Percentiles rank a stretch among this genome's conserved stretches.
These are phyloP conservation scores for Rhipidocladum racemiflorum DNA, from an alignment of 176 grass and related monocot species.

Conservation along the genomic window DNA sequence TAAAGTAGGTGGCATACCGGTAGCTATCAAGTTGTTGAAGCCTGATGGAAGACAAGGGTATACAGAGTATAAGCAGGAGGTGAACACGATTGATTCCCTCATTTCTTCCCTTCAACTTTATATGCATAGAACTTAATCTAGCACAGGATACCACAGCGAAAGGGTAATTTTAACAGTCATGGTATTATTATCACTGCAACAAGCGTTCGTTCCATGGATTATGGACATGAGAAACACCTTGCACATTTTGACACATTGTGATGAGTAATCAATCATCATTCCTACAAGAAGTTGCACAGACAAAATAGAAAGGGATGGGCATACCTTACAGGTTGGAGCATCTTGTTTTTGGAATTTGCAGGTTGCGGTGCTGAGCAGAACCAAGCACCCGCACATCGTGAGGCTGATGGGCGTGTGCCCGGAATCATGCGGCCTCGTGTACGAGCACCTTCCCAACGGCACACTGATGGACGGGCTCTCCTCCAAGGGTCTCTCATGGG, in stretches of 20 bases:
- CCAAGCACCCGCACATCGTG: conserved; percentile 54
- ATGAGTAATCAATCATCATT: too few species aligned
- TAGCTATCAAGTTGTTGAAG: conserved; percentile 50
- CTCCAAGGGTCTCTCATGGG: conserved; percentile 30
- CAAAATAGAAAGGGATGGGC: neutral
- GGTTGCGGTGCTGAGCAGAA: conserved; percentile 39
- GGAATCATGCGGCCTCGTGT: conserved; percentile 41
- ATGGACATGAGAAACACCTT: too few species aligned
- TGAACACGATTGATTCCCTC: neutral
- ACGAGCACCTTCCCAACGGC: conserved; percentile 54
- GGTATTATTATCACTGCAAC: too few species aligned
- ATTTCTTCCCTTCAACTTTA: neutral
- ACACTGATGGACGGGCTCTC: conserved; percentile 44
- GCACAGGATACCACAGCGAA: too few species aligned
- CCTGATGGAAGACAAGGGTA: conserved; percentile 30
- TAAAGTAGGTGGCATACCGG: neutral
- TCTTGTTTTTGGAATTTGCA: conserved; percentile 14
- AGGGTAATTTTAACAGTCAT: too few species aligned
- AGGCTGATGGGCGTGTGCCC: conserved; percentile 59
- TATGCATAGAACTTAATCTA: too few species aligned
- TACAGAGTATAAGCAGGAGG: conserved; percentile 45
- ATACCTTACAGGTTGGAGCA: neutral
- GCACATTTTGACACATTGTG: neutral
- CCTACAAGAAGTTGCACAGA: neutral
- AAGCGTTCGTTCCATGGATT: too few species aligned